A percentile compares a stretch with the other conserved stretches of the same genome.
Evolutionary conservation across 2,329 filamentous ascomycete genomes (phyloP).

Genomic region (Colletotrichum lindemuthianum): DNA sequence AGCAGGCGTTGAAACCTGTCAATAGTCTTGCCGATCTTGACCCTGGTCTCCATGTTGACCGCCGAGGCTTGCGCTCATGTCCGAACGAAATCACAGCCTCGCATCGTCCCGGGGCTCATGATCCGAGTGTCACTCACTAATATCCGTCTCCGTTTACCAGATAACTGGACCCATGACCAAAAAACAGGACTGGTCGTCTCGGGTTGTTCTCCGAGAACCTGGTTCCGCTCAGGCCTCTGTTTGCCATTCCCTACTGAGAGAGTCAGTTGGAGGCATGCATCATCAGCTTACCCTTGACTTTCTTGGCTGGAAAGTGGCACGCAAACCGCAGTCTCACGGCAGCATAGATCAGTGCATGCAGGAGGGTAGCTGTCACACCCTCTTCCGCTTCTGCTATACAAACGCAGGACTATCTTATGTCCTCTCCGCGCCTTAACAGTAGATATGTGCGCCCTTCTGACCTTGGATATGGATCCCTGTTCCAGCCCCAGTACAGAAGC

Average conservation of each 20-base stretch:
- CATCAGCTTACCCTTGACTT: not conserved
- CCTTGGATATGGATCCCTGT: too few species aligned
- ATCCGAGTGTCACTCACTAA: not conserved
- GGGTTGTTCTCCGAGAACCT: conserved; percentile 13
- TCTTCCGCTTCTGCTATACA: too few species aligned
- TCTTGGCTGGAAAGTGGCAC: not conserved
- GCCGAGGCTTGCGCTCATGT: not conserved
- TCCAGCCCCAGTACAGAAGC: too few species aligned
- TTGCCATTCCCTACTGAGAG: not conserved
- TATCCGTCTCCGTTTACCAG: too few species aligned
- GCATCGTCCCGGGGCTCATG: not conserved
- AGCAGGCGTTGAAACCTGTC: not conserved
- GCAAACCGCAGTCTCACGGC: not conserved
- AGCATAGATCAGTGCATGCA: too few species aligned
- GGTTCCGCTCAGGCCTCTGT: conserved; percentile 11
- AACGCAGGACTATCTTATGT: too few species aligned
- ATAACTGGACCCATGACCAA: too few species aligned
- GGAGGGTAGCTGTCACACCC: too few species aligned
- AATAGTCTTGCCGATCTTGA: conserved; percentile 3
- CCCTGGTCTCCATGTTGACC: not conserved
- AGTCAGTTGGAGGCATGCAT: conserved; percentile 24
- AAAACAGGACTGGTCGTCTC: conserved; percentile 4
- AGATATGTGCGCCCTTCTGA: too few species aligned
- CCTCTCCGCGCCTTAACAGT: too few species aligned
- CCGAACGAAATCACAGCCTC: not conserved